Evolutionary conservation across 2,329 filamentous ascomycete species (phyloP).

Genomic region (Phyllosticta citrichinensis): DNA sequence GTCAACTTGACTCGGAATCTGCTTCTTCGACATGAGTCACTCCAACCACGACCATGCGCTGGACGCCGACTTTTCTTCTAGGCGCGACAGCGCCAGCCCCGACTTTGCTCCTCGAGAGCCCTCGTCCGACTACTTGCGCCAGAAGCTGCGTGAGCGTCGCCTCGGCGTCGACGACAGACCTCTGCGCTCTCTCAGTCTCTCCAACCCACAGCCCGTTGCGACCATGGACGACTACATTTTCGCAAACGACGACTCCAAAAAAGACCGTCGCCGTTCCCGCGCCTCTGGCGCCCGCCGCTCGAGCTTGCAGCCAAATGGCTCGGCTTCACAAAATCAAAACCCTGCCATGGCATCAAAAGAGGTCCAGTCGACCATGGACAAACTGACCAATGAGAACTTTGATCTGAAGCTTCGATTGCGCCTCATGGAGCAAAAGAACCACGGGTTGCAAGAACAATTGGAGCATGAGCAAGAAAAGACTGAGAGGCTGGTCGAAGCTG

Average conservation of each 20-base stretch:
- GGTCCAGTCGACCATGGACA: constrained; percentile 5
- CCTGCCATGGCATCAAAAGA: constrained; percentile 6
- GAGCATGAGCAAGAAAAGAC: constrained; percentile 8
- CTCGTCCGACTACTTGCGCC: constrained; percentile 5
- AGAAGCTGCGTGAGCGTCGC: constrained; percentile 5
- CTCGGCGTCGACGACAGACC: constrained; percentile 1
- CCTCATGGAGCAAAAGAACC: constrained; percentile 7
- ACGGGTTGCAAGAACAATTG: background rate
- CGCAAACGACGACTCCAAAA: constrained; percentile 1
- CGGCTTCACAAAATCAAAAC: background rate
- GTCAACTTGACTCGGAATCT: background rate
- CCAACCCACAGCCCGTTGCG: background rate
- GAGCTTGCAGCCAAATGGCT: background rate
- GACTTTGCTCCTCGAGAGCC: background rate
- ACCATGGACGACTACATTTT: constrained; percentile 9
- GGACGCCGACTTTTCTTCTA: background rate
- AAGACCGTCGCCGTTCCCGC: background rate
- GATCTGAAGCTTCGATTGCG: constrained; percentile 10
- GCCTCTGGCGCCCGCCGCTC: background rate
- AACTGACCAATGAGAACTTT: constrained; percentile 10
- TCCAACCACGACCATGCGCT: background rate
- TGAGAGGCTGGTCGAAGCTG: background rate
- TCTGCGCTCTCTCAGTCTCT: background rate
- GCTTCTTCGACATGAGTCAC: background rate
- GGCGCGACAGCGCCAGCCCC: background rate